phyloP scores from a whole-genome alignment of 169 alveolate genomes.

The Cryptosporidium muris region DNA sequence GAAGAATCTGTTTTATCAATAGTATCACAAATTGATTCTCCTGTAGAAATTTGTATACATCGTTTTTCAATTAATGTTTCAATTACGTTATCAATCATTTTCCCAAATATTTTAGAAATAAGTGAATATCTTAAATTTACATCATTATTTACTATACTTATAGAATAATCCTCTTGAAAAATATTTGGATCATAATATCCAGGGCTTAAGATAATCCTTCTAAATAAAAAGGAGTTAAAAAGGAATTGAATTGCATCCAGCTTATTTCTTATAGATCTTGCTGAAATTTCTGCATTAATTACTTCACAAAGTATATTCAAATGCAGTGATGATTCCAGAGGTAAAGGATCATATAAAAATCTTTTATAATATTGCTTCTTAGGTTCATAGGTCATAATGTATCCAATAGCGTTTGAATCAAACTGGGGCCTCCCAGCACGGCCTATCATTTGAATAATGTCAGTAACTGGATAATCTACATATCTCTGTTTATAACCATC shows the following conservation, averaged over 20 bases:
- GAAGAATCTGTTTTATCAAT: background rate
- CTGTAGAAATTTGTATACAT: constrained; percentile 70
- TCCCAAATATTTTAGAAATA: constrained; percentile 70
- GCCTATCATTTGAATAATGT: constrained; percentile 96
- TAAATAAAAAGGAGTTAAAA: constrained; percentile 86
- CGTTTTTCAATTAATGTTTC: constrained; percentile 46
- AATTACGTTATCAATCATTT: constrained; percentile 50
- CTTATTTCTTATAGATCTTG: constrained; percentile 88
- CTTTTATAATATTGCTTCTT: constrained; percentile 96
- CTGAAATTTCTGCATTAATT: constrained; percentile 97
- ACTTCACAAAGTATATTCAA: constrained; percentile 90
- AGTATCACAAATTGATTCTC: background rate
- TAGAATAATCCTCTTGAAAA: constrained; percentile 60
- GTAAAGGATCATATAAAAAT: constrained; percentile 98
- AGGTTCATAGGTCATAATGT: constrained; percentile 93
- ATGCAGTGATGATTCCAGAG: constrained; percentile 95
- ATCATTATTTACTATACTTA: constrained; percentile 34
- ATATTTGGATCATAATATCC: constrained; percentile 76
- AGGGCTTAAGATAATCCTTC: constrained; percentile 80
- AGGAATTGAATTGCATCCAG: constrained; percentile 83
- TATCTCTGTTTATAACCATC: constrained; percentile 90
- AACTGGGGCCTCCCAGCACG: constrained; percentile 99
- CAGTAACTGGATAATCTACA: constrained; percentile 95
- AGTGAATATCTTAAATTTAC: constrained; percentile 37
- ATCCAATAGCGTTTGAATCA: constrained; percentile 96